A percentile compares a stretch with the other conserved stretches of the same genome.
These are phyloP conservation scores for barley (Hordeum vulgare) DNA, from an alignment of 176 grass and related monocot species.

Conservation along the genomic window MorexV3_pseudomolecules_assembly NC_058519.1:156857433-156857932, in stretches of 20 bases:
- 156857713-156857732: background rate
- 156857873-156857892: conserved; percentile 9
- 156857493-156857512: background rate
- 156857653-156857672: conserved; percentile 38
- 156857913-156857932: no score
- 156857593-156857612: background rate
- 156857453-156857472: conserved; percentile 46
- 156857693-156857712: conserved; percentile 1
- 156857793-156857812: conserved; percentile 35
- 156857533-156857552: conserved; percentile 27
- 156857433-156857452: conserved; percentile 30
- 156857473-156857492: background rate
- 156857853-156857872: conserved; percentile 6
- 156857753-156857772: background rate
- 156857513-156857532: background rate
- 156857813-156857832: conserved; percentile 1
- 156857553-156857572: background rate
- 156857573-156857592: background rate
- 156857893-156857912: background rate
- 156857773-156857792: background rate
- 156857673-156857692: background rate
- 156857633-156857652: conserved; percentile 25
- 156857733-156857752: conserved; percentile 4
- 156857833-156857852: background rate
- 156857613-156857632: background rate